Evolutionary conservation across 1,284 basidiomycete genomes (phyloP).

Genomic region (Leccinum huronense): DNA sequence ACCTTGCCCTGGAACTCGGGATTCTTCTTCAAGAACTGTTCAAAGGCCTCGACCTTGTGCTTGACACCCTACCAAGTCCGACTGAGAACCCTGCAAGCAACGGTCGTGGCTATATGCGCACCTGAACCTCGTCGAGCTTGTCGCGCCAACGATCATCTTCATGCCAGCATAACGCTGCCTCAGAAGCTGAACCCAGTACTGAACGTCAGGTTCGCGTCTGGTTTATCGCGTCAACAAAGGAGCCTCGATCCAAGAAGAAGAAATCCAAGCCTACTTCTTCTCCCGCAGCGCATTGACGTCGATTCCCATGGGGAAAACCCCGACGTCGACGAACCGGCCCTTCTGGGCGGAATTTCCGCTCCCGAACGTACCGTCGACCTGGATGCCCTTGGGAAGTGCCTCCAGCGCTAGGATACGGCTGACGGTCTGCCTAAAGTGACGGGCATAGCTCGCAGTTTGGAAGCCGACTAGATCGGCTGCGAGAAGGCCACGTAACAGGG

Average conservation of each 20-base stretch:
- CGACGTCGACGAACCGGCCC: conserved; percentile 76
- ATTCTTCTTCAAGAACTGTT: conserved; percentile 76
- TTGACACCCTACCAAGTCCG: conserved; percentile 55
- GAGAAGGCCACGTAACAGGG: conserved; percentile 71
- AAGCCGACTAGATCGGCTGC: conserved; percentile 76
- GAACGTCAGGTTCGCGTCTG: conserved; percentile 75
- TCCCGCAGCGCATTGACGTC: conserved; percentile 71
- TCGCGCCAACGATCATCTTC: conserved; percentile 84
- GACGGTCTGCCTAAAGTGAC: conserved; percentile 82
- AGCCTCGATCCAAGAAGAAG: conserved; percentile 10
- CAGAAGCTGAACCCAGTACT: conserved; percentile 77
- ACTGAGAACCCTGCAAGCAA: neutral
- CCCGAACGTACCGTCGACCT: conserved; percentile 43
- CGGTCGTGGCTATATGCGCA: conserved; percentile 16
- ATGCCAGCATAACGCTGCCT: conserved; percentile 79
- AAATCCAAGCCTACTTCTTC: conserved; percentile 51
- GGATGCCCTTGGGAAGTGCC: conserved; percentile 81
- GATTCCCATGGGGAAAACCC: conserved; percentile 88
- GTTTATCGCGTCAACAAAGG: conserved; percentile 10
- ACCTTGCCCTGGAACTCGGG: conserved; percentile 78
- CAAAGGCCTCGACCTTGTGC: conserved; percentile 83
- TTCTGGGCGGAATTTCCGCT: conserved; percentile 10
- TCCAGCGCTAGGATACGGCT: conserved; percentile 79
- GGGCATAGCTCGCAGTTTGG: conserved; percentile 80
- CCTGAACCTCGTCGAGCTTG: conserved; percentile 84